phyloP scores from a whole-genome alignment of 495 filamentous ascomycete species.

The Podospora pseudoanserina region DNA sequence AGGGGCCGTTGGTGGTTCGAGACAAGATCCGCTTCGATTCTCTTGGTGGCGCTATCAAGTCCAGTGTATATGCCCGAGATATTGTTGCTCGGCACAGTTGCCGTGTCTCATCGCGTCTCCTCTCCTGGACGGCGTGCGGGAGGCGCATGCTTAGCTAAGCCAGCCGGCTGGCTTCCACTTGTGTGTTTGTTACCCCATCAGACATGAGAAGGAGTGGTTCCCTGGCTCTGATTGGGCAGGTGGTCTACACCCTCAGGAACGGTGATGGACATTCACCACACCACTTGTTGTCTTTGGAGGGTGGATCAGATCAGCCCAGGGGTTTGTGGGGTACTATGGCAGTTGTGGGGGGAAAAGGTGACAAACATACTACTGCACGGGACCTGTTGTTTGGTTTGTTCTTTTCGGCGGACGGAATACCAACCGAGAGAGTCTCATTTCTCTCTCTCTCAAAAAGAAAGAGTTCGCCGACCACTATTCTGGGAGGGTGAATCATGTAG shows the following conservation, averaged over 20 bases:
- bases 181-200: neutral
- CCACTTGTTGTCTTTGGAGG: too few relatives aligned
- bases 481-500: neutral
- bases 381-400: neutral
- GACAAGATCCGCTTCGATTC: neutral
- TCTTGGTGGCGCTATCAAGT: neutral
- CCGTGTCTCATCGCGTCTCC: neutral
- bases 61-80: neutral
- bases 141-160: neutral
- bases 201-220: neutral
- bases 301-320: neutral
- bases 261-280: too few relatives aligned
- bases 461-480: neutral
- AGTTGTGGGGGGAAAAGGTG: neutral
- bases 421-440: neutral
- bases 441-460: neutral
- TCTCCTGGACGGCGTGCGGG: neutral
- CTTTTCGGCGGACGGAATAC: neutral
- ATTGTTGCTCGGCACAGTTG: neutral
- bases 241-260: neutral
- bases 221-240: neutral
- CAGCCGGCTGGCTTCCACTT: neutral
- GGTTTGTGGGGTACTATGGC: neutral
- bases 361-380: neutral
- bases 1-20: neutral